Conservation (phyloP, 2,329 filamentous ascomycete species). For the Coleophoma crateriformis region DNA sequence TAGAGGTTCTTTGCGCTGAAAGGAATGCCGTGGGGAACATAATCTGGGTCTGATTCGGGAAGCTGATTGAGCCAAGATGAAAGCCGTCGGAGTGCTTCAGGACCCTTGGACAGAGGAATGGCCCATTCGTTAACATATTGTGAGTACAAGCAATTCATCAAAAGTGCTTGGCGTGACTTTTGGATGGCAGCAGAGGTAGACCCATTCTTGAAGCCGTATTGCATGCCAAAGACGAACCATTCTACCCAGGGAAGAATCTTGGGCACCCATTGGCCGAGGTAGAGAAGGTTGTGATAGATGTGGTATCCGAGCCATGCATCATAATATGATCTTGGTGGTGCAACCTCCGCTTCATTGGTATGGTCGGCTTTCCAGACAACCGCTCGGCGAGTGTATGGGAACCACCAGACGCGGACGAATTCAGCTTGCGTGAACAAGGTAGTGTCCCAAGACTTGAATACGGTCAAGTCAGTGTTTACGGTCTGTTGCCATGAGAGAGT, state of each 20-base stretch:
- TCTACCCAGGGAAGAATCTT: slow-evolving; percentile 81
- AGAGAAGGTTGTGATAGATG: slow-evolving; percentile 87
- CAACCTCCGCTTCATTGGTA: slow-evolving; percentile 54
- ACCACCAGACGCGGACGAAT: slow-evolving; percentile 96
- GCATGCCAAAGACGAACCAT: slow-evolving; percentile 96
- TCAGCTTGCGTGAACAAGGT: slow-evolving; percentile 79
- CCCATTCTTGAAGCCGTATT: slow-evolving; percentile 81
- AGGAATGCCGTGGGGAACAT: slow-evolving; percentile 65
- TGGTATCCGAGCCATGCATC: slow-evolving; percentile 79
- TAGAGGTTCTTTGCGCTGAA: slow-evolving; percentile 75
- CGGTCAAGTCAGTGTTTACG: slow-evolving; percentile 61
- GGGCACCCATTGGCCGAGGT: slow-evolving; percentile 71
- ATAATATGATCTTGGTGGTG: slow-evolving; percentile 65
- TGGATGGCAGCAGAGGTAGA: slow-evolving; percentile 70
- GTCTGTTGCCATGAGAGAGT: slow-evolving; percentile 84
- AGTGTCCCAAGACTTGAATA: slow-evolving; percentile 67
- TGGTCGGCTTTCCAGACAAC: slow-evolving; percentile 88
- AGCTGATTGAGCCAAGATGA: slow-evolving; percentile 76
- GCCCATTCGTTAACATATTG: slow-evolving; percentile 99
- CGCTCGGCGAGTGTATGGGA: slow-evolving; percentile 83
- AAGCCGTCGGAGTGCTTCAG: slow-evolving; percentile 78
- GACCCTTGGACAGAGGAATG: slow-evolving; percentile 76
- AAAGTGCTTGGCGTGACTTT: slow-evolving; percentile 69
- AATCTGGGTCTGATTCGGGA: slow-evolving; percentile 55
- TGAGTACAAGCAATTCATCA: slow-evolving; percentile 98